Conservation (phyloP, 2,329 filamentous ascomycete genomes). For the Cordyceps sp. region DNA sequence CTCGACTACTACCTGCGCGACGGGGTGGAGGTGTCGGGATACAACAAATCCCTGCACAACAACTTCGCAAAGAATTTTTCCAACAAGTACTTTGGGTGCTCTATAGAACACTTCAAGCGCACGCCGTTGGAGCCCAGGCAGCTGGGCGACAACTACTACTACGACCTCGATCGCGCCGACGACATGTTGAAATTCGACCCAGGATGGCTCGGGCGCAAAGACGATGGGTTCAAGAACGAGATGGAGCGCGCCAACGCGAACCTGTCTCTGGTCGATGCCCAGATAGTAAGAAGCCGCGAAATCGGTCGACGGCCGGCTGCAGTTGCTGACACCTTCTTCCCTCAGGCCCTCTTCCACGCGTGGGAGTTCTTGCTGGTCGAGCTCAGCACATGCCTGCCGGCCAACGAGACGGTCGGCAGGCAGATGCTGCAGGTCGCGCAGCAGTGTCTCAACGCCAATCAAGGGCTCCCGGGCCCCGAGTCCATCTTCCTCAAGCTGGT, state of each 20-base stretch:
- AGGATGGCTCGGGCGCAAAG: slow-evolving; percentile 54
- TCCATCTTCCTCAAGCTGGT: slow-evolving; percentile 68
- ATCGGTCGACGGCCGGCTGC: not conserved
- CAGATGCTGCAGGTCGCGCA: slow-evolving; percentile 59
- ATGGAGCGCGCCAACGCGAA: slow-evolving; percentile 81
- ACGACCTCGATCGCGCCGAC: slow-evolving; percentile 60
- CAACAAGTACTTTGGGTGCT: slow-evolving; percentile 56
- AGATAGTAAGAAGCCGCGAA: slow-evolving; percentile 40
- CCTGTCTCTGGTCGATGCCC: slow-evolving; percentile 78
- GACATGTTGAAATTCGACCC: slow-evolving; percentile 62
- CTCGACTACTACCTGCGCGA: slow-evolving; percentile 67
- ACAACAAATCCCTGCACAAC: slow-evolving; percentile 73
- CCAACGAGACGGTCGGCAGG: slow-evolving; percentile 38
- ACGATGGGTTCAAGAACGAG: slow-evolving; percentile 65
- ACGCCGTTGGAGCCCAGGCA: slow-evolving; percentile 47
- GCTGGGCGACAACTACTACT: slow-evolving; percentile 68
- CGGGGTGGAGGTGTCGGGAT: slow-evolving; percentile 62
- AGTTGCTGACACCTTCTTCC: slow-evolving; percentile 4
- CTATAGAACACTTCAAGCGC: slow-evolving; percentile 65
- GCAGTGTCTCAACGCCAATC: slow-evolving; percentile 67
- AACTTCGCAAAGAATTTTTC: slow-evolving; percentile 79
- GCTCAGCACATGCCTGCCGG: slow-evolving; percentile 49
- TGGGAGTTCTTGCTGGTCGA: slow-evolving; percentile 84
- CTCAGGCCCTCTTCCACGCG: slow-evolving; percentile 63
- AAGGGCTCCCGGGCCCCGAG: slow-evolving; percentile 53